Conservation (phyloP, 2,329 filamentous ascomycete genomes). For the Leptographium lundbergii region DNA sequence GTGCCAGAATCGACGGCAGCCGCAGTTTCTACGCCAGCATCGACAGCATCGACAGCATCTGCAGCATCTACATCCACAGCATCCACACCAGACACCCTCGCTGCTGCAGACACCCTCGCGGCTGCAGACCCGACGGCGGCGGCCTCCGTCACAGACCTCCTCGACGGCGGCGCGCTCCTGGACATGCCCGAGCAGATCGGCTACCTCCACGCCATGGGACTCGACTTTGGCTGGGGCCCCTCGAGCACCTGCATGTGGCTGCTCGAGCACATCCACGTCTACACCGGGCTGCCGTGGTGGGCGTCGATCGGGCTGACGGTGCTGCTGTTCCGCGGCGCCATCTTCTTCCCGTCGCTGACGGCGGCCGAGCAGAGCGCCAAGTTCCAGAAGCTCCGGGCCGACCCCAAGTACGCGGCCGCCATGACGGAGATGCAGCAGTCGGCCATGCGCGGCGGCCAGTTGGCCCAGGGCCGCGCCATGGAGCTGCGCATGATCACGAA, state of each 20-base stretch:
- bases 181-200: conserved; percentile 64
- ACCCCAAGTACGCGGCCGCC: conserved; percentile 35
- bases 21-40: background rate
- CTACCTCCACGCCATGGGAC: conserved; percentile 67
- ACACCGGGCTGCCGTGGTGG: conserved; percentile 69
- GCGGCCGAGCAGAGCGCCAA: conserved; percentile 50
- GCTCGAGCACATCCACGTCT: conserved; percentile 75
- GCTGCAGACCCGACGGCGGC: conserved; percentile 2
- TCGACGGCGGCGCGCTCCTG: conserved; percentile 31
- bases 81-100: background rate
- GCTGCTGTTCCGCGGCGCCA: conserved; percentile 46
- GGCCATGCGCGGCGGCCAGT: conserved; percentile 17
- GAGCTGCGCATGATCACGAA: conserved; percentile 31
- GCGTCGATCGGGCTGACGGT: conserved; percentile 56
- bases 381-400: conserved; percentile 31
- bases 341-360: conserved; percentile 53
- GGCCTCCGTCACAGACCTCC: conserved; percentile 11
- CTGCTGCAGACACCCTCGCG: conserved; percentile 1
- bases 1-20: background rate
- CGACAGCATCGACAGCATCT: background rate
- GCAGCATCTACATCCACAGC: background rate
- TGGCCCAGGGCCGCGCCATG: conserved; percentile 34
- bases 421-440: conserved; percentile 30
- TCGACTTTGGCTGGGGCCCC: conserved; percentile 79
- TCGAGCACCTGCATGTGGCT: conserved; percentile 60